These are phyloP conservation scores for Pythium sp. DNA, from an alignment of 352 stramenopile genomes.

Conservation along the genomic window DNA sequence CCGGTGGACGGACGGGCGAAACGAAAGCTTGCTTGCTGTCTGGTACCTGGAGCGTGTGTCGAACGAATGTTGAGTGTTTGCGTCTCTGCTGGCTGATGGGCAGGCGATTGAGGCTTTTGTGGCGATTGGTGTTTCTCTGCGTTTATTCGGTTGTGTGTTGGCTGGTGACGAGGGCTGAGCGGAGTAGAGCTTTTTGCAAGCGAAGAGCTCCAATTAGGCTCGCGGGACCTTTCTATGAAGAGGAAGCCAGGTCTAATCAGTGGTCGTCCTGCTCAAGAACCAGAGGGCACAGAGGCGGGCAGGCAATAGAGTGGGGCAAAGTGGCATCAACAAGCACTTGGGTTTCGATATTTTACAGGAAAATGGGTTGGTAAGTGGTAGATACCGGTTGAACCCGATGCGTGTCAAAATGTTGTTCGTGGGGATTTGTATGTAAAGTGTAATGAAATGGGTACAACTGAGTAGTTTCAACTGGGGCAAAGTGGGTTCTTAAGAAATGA, in stretches of 20 bases:
- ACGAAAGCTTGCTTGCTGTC: neutral
- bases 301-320: neutral
- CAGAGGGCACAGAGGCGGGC: too few species aligned
- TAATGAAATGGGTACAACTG: neutral
- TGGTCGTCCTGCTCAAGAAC: neutral
- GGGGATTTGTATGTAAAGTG: neutral
- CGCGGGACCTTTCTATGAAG: neutral
- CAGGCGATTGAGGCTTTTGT: neutral
- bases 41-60: neutral
- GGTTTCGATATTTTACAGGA: neutral
- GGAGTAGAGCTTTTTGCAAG: neutral
- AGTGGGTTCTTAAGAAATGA: neutral
- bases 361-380: neutral
- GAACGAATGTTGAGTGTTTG: neutral
- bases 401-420: neutral
- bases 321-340: neutral
- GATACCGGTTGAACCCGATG: neutral
- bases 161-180: neutral
- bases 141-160: neutral
- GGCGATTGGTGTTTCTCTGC: conserved; percentile 1
- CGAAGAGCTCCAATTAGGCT: neutral
- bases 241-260: neutral
- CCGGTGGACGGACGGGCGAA: neutral
- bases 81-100: neutral
- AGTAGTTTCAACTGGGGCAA: neutral